Percentiles rank a stretch among this genome's conserved stretches.
Conservation (phyloP, 371 early-diverging fungal species). For the Capillidium heterosporum region DNA sequence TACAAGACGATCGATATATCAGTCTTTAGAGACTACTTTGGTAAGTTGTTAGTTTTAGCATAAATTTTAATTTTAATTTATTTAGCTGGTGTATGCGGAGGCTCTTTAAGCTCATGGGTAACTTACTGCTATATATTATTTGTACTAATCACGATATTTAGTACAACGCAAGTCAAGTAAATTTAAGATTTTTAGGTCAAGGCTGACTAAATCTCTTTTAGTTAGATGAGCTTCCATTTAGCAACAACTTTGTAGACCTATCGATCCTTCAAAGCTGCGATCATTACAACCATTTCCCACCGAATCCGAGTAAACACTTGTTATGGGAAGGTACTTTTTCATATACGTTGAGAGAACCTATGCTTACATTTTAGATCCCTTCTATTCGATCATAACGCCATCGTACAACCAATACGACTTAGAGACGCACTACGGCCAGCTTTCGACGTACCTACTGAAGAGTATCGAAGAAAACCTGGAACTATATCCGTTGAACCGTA, state of each 20-base stretch:
- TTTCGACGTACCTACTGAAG: constrained; percentile 24
- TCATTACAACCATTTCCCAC: constrained; percentile 23
- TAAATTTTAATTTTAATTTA: background rate
- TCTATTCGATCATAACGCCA: constrained; percentile 50
- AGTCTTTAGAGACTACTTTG: background rate
- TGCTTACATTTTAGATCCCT: constrained; percentile 31
- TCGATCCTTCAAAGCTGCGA: background rate
- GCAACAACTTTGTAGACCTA: background rate
- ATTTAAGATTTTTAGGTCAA: background rate
- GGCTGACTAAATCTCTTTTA: background rate
- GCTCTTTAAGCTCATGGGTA: constrained; percentile 10
- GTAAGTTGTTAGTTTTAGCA: background rate
- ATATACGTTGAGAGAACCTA: background rate
- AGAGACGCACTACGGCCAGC: constrained; percentile 34
- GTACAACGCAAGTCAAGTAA: background rate
- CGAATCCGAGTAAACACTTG: constrained; percentile 67
- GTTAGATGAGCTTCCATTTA: constrained; percentile 1
- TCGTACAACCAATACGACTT: constrained; percentile 48
- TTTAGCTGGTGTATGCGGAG: constrained; percentile 6
- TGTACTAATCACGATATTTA: background rate
- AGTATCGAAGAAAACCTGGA: constrained; percentile 19
- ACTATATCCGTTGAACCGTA: constrained; percentile 41
- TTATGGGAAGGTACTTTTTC: constrained; percentile 52
- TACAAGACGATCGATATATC: background rate
- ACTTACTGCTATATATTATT: background rate